Conservation (phyloP, 371 early-diverging fungal genomes). For the Caulochytrium protostelioides region DNA sequence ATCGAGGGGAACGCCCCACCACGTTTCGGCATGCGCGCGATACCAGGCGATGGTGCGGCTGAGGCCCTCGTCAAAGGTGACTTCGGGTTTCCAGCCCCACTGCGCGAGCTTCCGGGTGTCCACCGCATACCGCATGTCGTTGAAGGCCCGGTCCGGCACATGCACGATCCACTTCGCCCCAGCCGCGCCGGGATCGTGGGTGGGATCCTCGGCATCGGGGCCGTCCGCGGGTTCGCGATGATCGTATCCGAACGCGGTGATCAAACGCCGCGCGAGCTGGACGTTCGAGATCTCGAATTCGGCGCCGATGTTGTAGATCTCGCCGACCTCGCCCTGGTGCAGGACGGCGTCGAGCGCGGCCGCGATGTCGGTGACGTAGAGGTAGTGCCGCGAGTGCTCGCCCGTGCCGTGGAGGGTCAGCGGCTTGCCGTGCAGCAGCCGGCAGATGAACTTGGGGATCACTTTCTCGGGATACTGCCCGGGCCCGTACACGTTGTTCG, state of each 20-base stretch:
- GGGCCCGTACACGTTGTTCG: conserved; percentile 71
- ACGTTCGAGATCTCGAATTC: conserved; percentile 53
- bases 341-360: conserved; percentile 51
- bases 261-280: conserved; percentile 30
- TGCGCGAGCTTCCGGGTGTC: conserved; percentile 39
- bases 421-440: conserved; percentile 33
- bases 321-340: conserved; percentile 37
- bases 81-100: conserved; percentile 49
- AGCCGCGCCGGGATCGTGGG: no score
- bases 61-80: conserved; percentile 44
- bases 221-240: conserved; percentile 1
- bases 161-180: conserved; percentile 32
- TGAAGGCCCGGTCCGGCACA: conserved; percentile 57
- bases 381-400: conserved; percentile 47
- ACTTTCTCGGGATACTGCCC: conserved; percentile 74
- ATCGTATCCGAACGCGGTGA: no score
- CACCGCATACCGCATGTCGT: conserved; percentile 59
- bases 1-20: no score
- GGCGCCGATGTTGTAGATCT: conserved; percentile 64
- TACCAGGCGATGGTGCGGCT: conserved; percentile 47
- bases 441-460: conserved; percentile 65
- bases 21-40: conserved; percentile 23
- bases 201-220: conserved; percentile 3
- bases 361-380: conserved; percentile 54
- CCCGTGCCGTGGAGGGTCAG: conserved; percentile 69